A percentile compares a stretch with the other conserved stretches of the same genome.
Conservation (phyloP, 208 protist genomes). For the Jaenimonas drosophilae region DNA sequence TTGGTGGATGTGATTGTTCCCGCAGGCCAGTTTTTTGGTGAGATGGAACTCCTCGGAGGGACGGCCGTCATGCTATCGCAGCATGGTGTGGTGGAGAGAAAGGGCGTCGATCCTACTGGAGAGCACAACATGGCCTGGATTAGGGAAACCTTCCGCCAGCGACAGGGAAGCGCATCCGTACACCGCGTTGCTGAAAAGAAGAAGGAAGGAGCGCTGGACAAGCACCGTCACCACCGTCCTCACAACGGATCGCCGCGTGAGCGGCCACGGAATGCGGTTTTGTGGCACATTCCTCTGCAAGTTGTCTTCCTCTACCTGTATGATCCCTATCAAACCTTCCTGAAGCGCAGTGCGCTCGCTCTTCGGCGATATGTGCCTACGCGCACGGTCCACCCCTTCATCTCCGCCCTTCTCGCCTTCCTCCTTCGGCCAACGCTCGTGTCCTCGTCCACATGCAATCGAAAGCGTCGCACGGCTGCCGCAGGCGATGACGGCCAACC, state of each 20-base stretch:
- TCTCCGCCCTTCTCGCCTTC: conserved; percentile 6
- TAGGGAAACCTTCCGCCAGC: not conserved
- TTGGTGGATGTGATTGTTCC: conserved; percentile 3
- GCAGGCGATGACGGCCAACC: not conserved
- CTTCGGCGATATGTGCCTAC: conserved; percentile 15
- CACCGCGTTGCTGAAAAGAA: not conserved
- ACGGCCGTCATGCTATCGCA: conserved; percentile 5
- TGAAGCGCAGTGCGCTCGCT: conserved; percentile 13
- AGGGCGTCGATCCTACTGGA: not conserved
- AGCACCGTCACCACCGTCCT: not conserved
- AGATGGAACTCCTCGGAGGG: conserved; percentile 22
- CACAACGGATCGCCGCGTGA: too few species aligned
- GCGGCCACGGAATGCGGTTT: not conserved
- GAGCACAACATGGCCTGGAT: too few species aligned
- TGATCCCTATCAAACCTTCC: conserved; percentile 19
- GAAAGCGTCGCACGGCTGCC: not conserved
- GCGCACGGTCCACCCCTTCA: conserved; percentile 9
- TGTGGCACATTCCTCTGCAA: conserved; percentile 31
- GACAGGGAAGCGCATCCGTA: not conserved
- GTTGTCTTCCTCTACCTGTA: conserved; percentile 35
- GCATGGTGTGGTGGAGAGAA: not conserved
- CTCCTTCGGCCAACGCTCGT: not conserved
- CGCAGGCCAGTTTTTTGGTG: conserved; percentile 28
- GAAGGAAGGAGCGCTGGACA: not conserved
- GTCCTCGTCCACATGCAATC: not conserved